Evolutionary conservation across 176 grass and related monocot species (phyloP).

Genomic region (Cenchrus purpureus): DNA sequence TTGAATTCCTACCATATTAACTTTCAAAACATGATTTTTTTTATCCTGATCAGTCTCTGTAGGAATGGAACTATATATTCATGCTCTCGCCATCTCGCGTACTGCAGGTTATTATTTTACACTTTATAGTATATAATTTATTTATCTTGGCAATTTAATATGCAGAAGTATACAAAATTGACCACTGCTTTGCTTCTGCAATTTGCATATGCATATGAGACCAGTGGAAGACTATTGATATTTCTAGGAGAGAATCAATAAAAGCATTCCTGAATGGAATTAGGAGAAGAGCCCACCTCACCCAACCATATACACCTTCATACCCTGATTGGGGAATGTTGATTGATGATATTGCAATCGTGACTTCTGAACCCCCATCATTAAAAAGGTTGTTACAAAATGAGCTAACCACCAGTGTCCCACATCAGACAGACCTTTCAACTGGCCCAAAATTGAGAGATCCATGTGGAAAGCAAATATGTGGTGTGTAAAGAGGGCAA

Average conservation of each 20-base stretch:
- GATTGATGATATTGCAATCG: constrained; percentile 30
- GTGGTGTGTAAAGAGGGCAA: constrained; percentile 47
- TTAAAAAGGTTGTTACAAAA: constrained; percentile 19
- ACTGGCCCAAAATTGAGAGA: constrained; percentile 19
- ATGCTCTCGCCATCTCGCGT: not conserved
- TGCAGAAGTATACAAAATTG: not conserved
- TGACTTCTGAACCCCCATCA: constrained; percentile 26
- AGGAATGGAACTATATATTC: not conserved
- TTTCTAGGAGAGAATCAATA: not conserved
- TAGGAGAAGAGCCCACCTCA: constrained; percentile 7
- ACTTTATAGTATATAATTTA: not conserved
- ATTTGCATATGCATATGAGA: not conserved
- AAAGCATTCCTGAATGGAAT: not conserved
- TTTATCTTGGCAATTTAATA: not conserved
- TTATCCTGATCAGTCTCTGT: not conserved
- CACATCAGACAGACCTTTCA: constrained; percentile 32
- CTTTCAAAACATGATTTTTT: not conserved
- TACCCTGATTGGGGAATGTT: constrained; percentile 11
- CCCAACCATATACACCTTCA: not conserved
- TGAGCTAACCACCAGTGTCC: constrained; percentile 24
- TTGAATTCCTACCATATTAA: not conserved
- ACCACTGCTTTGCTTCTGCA: not conserved
- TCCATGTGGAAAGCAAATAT: constrained; percentile 43
- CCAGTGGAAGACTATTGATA: not conserved
- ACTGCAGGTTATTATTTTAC: not conserved